Base-by-base conservation (phyloP, 2,329 filamentous ascomycete genomes). In the Cytospora piceae region DNA sequence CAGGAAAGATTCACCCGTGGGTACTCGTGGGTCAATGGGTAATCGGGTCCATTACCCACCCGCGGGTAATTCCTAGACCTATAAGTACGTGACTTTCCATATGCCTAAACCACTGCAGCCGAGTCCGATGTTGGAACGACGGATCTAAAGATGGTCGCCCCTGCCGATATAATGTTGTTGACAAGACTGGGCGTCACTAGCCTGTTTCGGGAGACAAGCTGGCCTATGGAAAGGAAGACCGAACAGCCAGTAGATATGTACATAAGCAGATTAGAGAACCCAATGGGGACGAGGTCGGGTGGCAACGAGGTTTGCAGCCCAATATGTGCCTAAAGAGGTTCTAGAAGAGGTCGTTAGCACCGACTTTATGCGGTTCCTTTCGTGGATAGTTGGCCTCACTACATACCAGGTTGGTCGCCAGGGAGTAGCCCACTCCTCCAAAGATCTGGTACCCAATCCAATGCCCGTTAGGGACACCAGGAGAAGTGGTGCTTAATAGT, bases 401-500 rank as follows among this genome's bases (percentile, higher is more conserved):
- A 29, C 20, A 37, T 24, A 57, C 54, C 12, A 57, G 15, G 8
- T 57, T 57, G 7, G 54, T 57, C 20, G 72, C 77, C 4, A 77
- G 70, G 4, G 83, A 83, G 17, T 72, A 73, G 3, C 82, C 82
- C 1, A 82, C 69, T 4, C 83, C 84, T 2, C 75, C 71, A 0
- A 83, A 68, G 27, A 84, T 71, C 72, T 84, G 81, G 66, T 80
- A 84, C 1, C 80, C 81, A 31, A 84, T 78, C 78, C 80, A 83
- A 31, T 72, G 70, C 6, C 72, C 76, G 0, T 71, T 68, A 4
- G 68, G 37, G 11, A 76, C 76, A 17, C 70, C 66, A 4, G 75
- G 67, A 8, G 72, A 71, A 11, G 80, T 72, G 0, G 76, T 78
- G 59, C 77, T 77, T 15, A 81, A 69, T 15, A 80, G 68, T 0